phyloP scores from a whole-genome alignment of 306 rosid genomes.

The Fragaria nilgerrensis region DNA sequence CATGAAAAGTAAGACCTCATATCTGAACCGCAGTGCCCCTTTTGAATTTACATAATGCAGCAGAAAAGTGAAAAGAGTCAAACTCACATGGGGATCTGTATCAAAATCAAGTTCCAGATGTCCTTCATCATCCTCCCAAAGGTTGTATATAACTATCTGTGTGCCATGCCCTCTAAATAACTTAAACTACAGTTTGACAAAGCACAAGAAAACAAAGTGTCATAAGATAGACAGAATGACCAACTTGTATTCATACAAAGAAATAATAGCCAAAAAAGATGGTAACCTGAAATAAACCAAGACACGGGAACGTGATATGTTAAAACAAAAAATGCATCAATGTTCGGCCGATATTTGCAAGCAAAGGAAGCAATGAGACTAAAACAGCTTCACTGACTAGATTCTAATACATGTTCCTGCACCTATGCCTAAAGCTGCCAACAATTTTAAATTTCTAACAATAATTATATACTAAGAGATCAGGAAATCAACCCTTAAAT shows the following conservation, averaged over 20 bases:
- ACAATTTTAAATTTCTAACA: not conserved
- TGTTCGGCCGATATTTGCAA: not conserved
- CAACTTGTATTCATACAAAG: not conserved
- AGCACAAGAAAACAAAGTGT: not conserved
- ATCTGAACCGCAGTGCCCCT: not conserved
- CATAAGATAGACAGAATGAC: constrained; percentile 9
- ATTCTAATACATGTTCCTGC: not conserved
- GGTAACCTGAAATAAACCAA: not conserved
- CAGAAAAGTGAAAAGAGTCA: not conserved
- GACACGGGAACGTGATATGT: not conserved
- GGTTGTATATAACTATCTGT: constrained; percentile 80
- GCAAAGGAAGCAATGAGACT: not conserved
- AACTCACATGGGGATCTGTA: constrained; percentile 64
- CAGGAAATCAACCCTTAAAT: not conserved
- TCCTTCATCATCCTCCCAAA: constrained; percentile 96
- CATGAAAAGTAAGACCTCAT: not conserved
- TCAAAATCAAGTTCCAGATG: constrained; percentile 88
- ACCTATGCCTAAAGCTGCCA: not conserved
- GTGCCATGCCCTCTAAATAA: constrained; percentile 69
- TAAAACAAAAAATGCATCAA: not conserved
- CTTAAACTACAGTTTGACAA: constrained; percentile 44
- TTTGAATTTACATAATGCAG: not conserved
- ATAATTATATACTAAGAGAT: not conserved
- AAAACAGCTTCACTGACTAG: not conserved
- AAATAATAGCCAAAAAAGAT: not conserved